Evolutionary conservation across 2,329 filamentous ascomycete genomes (phyloP).

Genomic region (Thermothelomyces thermophilus): DNA sequence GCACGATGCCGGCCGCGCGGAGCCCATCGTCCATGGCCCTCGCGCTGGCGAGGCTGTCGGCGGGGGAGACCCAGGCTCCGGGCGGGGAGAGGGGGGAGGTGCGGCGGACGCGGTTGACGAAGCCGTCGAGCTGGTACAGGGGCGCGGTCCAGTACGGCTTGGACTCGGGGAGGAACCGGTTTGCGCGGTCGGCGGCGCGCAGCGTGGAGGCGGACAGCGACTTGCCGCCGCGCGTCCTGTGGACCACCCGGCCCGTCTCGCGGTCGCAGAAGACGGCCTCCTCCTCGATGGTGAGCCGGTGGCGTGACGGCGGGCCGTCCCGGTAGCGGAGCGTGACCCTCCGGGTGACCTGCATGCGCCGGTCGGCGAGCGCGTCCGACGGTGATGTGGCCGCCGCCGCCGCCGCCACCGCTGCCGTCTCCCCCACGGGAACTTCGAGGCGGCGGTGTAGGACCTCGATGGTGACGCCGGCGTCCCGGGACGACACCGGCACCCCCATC

Average conservation of each 20-base stretch:
- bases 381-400: neutral
- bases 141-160: conserved; percentile 39
- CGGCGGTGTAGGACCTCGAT: neutral
- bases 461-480: neutral
- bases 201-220: neutral
- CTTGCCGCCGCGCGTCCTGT: neutral
- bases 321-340: neutral
- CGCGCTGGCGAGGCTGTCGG: conserved; percentile 41
- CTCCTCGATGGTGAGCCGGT: neutral
- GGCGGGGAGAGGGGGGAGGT: no score
- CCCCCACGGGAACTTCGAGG: neutral
- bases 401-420: neutral
- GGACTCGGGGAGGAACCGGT: conserved; percentile 18
- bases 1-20: neutral
- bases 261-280: neutral
- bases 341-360: neutral
- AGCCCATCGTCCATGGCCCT: conserved; percentile 43
- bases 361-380: neutral
- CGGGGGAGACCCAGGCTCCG: conserved; percentile 33
- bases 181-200: neutral
- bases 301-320: neutral
- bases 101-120: conserved; percentile 37
- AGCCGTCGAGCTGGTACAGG: conserved; percentile 42
- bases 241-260: neutral
- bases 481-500: neutral